Conservation (phyloP, 106 monocot genomes). For the Apostasia ramifera region DNA sequence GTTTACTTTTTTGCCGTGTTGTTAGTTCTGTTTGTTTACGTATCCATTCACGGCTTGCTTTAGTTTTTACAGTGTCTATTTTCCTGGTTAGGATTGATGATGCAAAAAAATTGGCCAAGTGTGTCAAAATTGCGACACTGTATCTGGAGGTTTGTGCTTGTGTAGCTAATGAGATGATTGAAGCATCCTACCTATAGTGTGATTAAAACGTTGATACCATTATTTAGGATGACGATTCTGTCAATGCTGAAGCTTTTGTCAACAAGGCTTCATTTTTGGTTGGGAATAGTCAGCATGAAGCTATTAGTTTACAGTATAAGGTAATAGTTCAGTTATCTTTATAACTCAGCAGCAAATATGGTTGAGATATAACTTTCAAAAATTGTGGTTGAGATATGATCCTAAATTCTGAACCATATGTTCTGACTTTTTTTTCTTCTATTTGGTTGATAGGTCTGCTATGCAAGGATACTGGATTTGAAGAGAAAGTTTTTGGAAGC, state of each 20-base stretch:
- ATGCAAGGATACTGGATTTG: constrained; percentile 94
- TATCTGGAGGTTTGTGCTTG: constrained; percentile 76
- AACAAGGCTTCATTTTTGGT: constrained; percentile 99
- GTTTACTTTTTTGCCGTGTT: not conserved
- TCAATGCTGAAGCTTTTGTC: constrained; percentile 92
- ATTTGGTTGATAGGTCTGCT: constrained; percentile 67
- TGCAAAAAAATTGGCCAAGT: constrained; percentile 87
- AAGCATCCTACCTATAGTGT: not conserved
- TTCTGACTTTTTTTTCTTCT: not conserved
- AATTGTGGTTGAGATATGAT: not conserved
- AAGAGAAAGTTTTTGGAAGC: constrained; percentile 97
- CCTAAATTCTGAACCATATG: not conserved
- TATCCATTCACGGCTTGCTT: not conserved
- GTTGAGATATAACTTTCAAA: no score
- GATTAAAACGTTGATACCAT: constrained; percentile 4
- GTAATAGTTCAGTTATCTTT: constrained; percentile 21
- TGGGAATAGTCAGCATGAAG: constrained; percentile 80
- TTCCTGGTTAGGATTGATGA: constrained; percentile 73
- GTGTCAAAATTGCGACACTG: constrained; percentile 96
- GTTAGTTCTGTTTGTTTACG: constrained; percentile 1
- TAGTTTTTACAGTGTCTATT: not conserved
- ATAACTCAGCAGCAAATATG: not conserved
- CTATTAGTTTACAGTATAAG: constrained; percentile 93
- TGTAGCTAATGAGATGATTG: not conserved
- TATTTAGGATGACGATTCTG: constrained; percentile 90